Evolutionary conservation across 2,329 filamentous ascomycete species (phyloP).

Genomic region (Arthrinium phaeospermum): DNA sequence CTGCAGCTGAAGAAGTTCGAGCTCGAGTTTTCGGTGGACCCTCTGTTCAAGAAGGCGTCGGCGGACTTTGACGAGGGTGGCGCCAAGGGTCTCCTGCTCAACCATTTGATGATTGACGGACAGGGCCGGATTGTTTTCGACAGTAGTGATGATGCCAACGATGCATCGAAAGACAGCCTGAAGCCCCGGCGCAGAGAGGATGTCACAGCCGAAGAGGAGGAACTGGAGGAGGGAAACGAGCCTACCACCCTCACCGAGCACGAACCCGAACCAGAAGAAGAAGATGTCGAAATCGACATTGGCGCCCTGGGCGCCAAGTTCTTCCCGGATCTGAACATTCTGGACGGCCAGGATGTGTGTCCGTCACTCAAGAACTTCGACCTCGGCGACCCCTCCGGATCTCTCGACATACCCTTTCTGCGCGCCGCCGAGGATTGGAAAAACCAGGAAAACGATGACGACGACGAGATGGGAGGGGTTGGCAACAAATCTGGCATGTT

Average conservation of each 20-base stretch:
- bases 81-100: constrained; percentile 91
- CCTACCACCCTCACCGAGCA: constrained; percentile 46
- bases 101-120: constrained; percentile 94
- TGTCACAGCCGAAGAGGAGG: constrained; percentile 43
- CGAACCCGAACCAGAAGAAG: constrained; percentile 51
- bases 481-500: constrained; percentile 80
- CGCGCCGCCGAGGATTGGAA: constrained; percentile 88
- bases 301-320: constrained; percentile 76
- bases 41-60: constrained; percentile 98
- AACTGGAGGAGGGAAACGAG: constrained; percentile 45
- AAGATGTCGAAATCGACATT: constrained; percentile 80
- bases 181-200: constrained; percentile 44
- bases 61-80: constrained; percentile 98
- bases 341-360: constrained; percentile 91
- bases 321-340: constrained; percentile 77
- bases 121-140: constrained; percentile 96
- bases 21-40: constrained; percentile 93
- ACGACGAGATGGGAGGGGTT: constrained; percentile 54
- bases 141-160: constrained; percentile 85
- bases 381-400: constrained; percentile 82
- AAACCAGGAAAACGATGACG: constrained; percentile 68
- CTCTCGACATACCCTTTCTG: constrained; percentile 89
- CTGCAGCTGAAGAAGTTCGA: constrained; percentile 97
- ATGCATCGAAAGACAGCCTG: constrained; percentile 50
- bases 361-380: constrained; percentile 95